Base-by-base conservation (phyloP, 176 grass and related monocot species). In the Dendrocalamus sinicus region DNA sequence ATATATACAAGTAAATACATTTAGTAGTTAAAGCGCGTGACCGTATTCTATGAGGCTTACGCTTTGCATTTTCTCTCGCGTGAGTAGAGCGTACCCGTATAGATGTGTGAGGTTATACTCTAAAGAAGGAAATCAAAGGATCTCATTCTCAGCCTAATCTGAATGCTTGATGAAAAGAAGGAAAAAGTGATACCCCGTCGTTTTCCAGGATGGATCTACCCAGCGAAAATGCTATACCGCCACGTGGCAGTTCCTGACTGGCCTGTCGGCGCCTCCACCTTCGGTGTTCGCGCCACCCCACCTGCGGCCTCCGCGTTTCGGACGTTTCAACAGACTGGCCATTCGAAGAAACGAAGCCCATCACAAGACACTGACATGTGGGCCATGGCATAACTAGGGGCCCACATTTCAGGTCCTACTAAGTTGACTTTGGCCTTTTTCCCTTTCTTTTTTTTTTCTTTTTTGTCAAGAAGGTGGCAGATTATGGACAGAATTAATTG, bases 251-350 rank as follows among this genome's bases (percentile, higher is more conserved):
- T 10, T 22, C 11, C 3, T 57, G 66, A 79, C 23, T 79, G 67
- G 73, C 2, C 20, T 84, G 84, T 68, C 84, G 89, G 80, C 30
- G 51, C 63, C 84, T 74, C 61, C 59, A 15, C 30, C 51, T 19
- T 45, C 7, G 12, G 16, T 39, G 48, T 64, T 73, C 67, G 66
- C 63, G 32, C 83, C 44, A 62, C 19, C 63, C 65, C 4, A 54
- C 12, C 1, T 4, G 35, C 22, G 51, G 45, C 68, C 66, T 84
- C 35, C 3, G 55, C 83, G 4, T 19, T 72, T 40, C 24, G 55
- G 65, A 20, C 24, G 46, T 65, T 82, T 86, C 16, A 17, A 84
- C 67, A 55, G n/a, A 12, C 14, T 4, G 15, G 8, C 6, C 9
- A 22, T 53, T 51, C 73, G 47, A 83, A 67, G 47, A 61, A 78